Base-by-base conservation (phyloP, 2,329 filamentous ascomycete species). In the Chlorencoelia australis region DNA sequence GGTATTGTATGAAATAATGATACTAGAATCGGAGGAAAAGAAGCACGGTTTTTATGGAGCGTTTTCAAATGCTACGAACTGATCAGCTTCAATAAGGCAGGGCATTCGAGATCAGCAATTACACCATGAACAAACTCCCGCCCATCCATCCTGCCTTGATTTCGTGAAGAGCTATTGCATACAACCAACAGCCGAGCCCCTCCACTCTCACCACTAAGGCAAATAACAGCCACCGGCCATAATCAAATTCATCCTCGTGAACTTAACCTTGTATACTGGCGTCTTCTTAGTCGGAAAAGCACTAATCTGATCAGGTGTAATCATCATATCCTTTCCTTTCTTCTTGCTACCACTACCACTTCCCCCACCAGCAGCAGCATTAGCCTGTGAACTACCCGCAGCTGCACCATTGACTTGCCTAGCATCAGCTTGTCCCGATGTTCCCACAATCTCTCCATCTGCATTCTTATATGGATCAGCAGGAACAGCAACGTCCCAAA, bases 251-350 rank as follows among this genome's bases (percentile, higher is more conserved):
- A 94, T 95, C 42, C 86, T 71, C 3, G 91, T 96, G 53, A 95
- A 95, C 53, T 82, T 76, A 36, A 94, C 88, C 62, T 89, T 91
- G 61, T 93, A 84, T 8, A 96, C 84, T 0, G 89, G 88, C 11
- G 82, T 89, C 64, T 94, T 94, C 72, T 98, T 98, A 4, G 91
- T 96, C 1, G 86, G 79, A 56, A 95, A 96, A 1, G 85, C 88
- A 46, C 78, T 86, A 62, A 98, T 93, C 62, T 96, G 91, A 55
- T 98, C 91, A 0, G 87, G 80, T 0, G 82, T 88, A 29, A 94
- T 82, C 52, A 85, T 84, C 4, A 87, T 84, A 52, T 95, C 89
- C 59, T 95, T 95, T 38, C 74, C 75, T 59, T 85, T 85, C 65
- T 93, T 94, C 69, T 79, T 79, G 3, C 59, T 53, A 15, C 50